Evolutionary conservation across 202 grass and related monocot genomes (phyloP).

Genomic region (Zizania palustris): DNA sequence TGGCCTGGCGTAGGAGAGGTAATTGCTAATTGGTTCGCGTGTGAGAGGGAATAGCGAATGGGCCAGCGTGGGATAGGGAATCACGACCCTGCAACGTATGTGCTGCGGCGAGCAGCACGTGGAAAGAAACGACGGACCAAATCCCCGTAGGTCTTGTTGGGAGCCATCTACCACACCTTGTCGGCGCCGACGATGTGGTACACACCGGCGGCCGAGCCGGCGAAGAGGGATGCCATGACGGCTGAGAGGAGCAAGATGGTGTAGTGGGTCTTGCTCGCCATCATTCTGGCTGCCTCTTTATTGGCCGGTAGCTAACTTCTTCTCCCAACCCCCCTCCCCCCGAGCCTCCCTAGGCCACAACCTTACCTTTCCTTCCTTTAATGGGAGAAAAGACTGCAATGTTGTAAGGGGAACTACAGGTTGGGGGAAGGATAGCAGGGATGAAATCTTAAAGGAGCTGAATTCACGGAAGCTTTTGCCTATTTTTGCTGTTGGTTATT

Average conservation of each 20-base stretch:
- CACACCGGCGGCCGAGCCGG: conserved; percentile 51
- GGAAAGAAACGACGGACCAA: too few relatives aligned
- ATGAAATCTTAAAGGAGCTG: background rate
- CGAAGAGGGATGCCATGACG: conserved; percentile 51
- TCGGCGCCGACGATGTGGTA: conserved; percentile 83
- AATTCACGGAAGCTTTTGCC: conserved; percentile 21
- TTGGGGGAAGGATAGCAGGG: background rate
- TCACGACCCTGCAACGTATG: too few relatives aligned
- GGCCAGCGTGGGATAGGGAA: too few relatives aligned
- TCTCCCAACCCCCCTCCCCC: background rate
- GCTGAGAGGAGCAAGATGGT: conserved; percentile 48
- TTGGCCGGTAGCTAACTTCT: background rate
- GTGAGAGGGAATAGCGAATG: too few relatives aligned
- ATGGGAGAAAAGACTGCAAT: conserved; percentile 33
- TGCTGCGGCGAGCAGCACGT: too few relatives aligned
- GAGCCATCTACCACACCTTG: conserved; percentile 77
- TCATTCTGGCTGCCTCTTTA: background rate
- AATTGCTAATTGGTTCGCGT: too few relatives aligned
- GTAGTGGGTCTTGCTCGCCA: conserved; percentile 35
- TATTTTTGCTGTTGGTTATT: conserved; percentile 37
- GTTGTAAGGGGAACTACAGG: background rate
- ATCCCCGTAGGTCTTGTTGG: conserved; percentile 73
- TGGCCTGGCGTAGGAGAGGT: too few relatives aligned
- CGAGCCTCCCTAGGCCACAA: background rate
- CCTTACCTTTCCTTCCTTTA: conserved; percentile 10